Evolutionary conservation across 2,329 filamentous ascomycete genomes (phyloP), one percentile per base, ranked within the genome.

Genomic region (Fusarium sp.): DNA sequence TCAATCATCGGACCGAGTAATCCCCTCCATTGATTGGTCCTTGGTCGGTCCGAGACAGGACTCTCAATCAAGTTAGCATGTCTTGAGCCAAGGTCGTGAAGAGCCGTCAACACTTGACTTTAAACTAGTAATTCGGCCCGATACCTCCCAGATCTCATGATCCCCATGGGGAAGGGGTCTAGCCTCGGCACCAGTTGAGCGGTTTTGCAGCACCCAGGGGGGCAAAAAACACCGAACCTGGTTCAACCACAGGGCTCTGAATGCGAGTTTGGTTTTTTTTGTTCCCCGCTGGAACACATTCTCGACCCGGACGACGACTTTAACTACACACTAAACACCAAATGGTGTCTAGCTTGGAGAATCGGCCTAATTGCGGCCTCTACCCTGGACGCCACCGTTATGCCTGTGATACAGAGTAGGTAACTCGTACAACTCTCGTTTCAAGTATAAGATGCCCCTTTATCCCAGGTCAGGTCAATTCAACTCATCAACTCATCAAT

Each of bases 1-100:
- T n/a, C 1, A 0, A 54, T 59, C 0, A 58, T 78, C 76, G 76
- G 76, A 64, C 76, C 76, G 76, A 75, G 23, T 37, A 0, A 7
- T 0, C 0, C 0, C 23, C 1, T 2, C 0, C 18, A 1, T 2
- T 23, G 3, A 74, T 75, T 78, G 72, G 76, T 2, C 5, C 3
- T n/a, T 62, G 1, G 2, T 69, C 76, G 76, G 76, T 35, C 76
- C 76, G 76, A 57, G 50, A 35, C 10, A 10, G 2, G 30, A 32
- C 9, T 32, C 27, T 56, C 30, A 56, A 32, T 16, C 30, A 34
- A 56, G 50, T 50, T 50, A 50, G 45, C 45, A 50, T n/a, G 23
- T 50, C n/a, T 50, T 50, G 45, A 50, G 25, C 25, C 8, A 27
- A 50, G 27, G 27, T 30, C 27, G 27, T 30, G 27, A 30, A 30